These are phyloP conservation scores for Apiospora sp. DNA, from an alignment of 2,329 filamentous ascomycete species.

Conservation along the genomic window DNA sequence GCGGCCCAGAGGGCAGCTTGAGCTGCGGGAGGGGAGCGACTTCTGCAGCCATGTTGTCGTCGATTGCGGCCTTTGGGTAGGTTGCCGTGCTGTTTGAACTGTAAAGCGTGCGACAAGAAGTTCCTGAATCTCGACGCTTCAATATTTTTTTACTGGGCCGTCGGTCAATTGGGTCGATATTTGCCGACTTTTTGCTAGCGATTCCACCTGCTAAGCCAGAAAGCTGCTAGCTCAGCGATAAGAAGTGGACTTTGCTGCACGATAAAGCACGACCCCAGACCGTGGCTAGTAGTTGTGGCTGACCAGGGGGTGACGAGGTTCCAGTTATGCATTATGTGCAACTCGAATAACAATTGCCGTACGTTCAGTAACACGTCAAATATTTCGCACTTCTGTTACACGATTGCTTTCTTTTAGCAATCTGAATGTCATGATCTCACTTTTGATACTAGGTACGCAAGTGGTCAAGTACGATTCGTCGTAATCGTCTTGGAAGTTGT, in stretches of 20 bases:
- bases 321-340: neutral
- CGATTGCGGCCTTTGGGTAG: conserved; percentile 2
- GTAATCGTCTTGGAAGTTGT: neutral
- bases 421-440: neutral
- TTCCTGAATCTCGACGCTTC: conserved; percentile 16
- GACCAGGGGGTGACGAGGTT: too few relatives aligned
- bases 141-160: conserved; percentile 28
- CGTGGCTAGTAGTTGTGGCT: conserved; percentile 6
- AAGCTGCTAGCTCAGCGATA: neutral
- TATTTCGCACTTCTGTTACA: neutral
- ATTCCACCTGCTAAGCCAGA: neutral
- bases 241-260: conserved; percentile 8
- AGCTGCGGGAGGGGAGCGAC: conserved; percentile 81
- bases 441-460: neutral
- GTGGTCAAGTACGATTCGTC: neutral
- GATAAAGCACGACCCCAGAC: conserved; percentile 10
- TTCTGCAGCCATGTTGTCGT: conserved; percentile 79
- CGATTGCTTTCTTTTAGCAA: too few relatives aligned
- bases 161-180: conserved; percentile 29
- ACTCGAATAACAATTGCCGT: neutral
- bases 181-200: conserved; percentile 7
- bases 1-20: conserved; percentile 84
- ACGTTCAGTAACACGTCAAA: neutral
- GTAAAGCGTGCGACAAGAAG: conserved; percentile 10
- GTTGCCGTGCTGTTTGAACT: conserved; percentile 6